Percentiles rank a stretch among this genome's conserved stretches.
Conservation (phyloP, 768 basidiomycete genomes). For the Pilatotrama ljubarskyi region DNA sequence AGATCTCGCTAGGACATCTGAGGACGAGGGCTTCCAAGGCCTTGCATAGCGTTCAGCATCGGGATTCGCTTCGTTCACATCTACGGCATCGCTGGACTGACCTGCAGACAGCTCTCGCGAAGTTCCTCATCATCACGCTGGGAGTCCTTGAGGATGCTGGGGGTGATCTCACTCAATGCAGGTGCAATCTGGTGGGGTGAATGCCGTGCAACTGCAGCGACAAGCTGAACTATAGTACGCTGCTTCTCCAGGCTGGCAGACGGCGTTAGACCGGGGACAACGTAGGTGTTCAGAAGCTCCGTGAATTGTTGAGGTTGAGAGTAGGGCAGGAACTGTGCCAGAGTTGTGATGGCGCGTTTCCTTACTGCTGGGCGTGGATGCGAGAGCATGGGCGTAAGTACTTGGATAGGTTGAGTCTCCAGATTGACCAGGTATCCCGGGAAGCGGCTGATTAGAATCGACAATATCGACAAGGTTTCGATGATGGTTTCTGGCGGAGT, state of each 20-base stretch:
- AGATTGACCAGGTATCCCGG: constrained; percentile 63
- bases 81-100: constrained; percentile 24
- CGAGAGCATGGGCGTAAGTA: constrained; percentile 70
- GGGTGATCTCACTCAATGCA: constrained; percentile 61
- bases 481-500: constrained; percentile 81
- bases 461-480: constrained; percentile 82
- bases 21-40: constrained; percentile 85
- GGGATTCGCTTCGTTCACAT: not conserved
- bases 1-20: constrained; percentile 80
- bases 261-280: constrained; percentile 58
- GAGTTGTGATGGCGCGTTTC: constrained; percentile 86
- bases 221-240: constrained; percentile 74
- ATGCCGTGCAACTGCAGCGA: constrained; percentile 77
- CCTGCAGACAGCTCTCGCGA: constrained; percentile 79
- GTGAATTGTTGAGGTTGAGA: constrained; percentile 64
- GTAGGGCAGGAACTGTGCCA: constrained; percentile 81
- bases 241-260: constrained; percentile 65
- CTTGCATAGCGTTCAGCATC: constrained; percentile 35
- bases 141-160: constrained; percentile 67
- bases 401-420: constrained; percentile 58
- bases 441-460: constrained; percentile 86
- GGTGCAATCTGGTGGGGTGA: constrained; percentile 68
- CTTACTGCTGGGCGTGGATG: constrained; percentile 83
- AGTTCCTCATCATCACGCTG: constrained; percentile 82
- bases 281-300: constrained; percentile 55